Percentiles rank a stretch among this genome's conserved stretches.
Conservation (phyloP, 169 alveolate genomes). For the Eimeria sp. region DNA sequence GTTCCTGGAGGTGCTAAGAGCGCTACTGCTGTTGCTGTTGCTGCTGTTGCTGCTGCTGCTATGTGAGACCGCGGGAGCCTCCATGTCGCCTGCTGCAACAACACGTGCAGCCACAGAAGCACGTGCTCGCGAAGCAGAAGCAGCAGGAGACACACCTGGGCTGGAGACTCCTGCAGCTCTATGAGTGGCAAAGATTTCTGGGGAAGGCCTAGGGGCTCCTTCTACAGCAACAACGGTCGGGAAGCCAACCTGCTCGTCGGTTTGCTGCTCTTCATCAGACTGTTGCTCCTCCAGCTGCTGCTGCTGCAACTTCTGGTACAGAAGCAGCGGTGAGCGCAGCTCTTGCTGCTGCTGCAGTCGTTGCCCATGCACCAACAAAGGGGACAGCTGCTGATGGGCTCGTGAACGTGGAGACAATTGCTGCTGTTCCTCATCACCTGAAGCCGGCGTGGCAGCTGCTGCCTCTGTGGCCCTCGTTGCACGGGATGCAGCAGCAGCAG, state of each 20-base stretch:
- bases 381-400: constrained; percentile 53
- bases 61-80: background rate
- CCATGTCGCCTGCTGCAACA: background rate
- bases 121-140: constrained; percentile 28
- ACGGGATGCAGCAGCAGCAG: constrained; percentile 27
- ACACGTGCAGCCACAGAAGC: background rate
- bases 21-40: constrained; percentile 30
- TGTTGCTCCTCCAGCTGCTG: constrained; percentile 23
- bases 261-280: constrained; percentile 19
- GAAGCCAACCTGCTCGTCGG: background rate
- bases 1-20: background rate
- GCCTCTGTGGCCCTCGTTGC: constrained; percentile 30
- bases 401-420: constrained; percentile 59
- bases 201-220: background rate
- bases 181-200: background rate
- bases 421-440: constrained; percentile 38
- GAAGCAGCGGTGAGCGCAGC: constrained; percentile 59
- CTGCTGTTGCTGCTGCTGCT: constrained; percentile 29
- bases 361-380: constrained; percentile 57
- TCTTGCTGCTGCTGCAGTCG: constrained; percentile 63
- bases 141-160: constrained; percentile 13
- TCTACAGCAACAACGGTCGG: background rate
- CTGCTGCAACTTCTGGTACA: constrained; percentile 41
- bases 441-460: constrained; percentile 38
- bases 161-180: background rate